Percentiles rank a stretch among this genome's conserved stretches.
phyloP scores from a whole-genome alignment of 768 basidiomycete species.

The Lentinula sp. region DNA sequence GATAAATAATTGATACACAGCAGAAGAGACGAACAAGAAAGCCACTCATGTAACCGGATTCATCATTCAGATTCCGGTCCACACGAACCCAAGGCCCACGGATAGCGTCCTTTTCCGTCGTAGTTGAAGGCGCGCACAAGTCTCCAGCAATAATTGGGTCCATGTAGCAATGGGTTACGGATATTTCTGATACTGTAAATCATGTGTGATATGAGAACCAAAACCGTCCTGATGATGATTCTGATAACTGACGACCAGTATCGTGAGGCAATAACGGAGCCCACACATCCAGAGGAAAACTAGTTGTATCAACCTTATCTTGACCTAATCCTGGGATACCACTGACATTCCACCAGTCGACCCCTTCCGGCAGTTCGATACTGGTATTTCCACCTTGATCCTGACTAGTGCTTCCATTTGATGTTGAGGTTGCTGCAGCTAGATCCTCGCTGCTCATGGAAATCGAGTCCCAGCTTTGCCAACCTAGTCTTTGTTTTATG shows the following conservation, averaged over 20 bases:
- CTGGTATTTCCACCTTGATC: slow-evolving; percentile 11
- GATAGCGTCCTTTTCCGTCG: slow-evolving; percentile 65
- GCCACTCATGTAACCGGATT: slow-evolving; percentile 48
- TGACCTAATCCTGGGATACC: slow-evolving; percentile 13
- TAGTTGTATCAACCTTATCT: slow-evolving; percentile 48
- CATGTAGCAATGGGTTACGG: slow-evolving; percentile 60
- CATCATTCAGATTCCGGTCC: slow-evolving; percentile 68
- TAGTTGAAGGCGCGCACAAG: slow-evolving; percentile 65
- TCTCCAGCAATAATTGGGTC: slow-evolving; percentile 50
- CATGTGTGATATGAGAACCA: background rate
- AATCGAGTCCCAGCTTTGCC: slow-evolving; percentile 84
- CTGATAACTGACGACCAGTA: slow-evolving; percentile 57
- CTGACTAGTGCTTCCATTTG: background rate
- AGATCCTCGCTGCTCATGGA: slow-evolving; percentile 17
- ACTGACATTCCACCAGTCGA: slow-evolving; percentile 71
- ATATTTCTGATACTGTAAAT: slow-evolving; percentile 71
- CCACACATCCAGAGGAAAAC: slow-evolving; percentile 78
- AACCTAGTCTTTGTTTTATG: slow-evolving; percentile 65
- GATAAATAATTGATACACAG: background rate
- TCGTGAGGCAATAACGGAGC: slow-evolving; percentile 68
- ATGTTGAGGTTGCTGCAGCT: background rate
- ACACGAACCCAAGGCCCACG: slow-evolving; percentile 90
- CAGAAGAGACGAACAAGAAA: slow-evolving; percentile 45
- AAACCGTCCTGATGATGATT: background rate
- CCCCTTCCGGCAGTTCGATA: slow-evolving; percentile 22